Evolutionary conservation across 495 filamentous ascomycete species (phyloP).

Genomic region (Penicillium argentinense): DNA sequence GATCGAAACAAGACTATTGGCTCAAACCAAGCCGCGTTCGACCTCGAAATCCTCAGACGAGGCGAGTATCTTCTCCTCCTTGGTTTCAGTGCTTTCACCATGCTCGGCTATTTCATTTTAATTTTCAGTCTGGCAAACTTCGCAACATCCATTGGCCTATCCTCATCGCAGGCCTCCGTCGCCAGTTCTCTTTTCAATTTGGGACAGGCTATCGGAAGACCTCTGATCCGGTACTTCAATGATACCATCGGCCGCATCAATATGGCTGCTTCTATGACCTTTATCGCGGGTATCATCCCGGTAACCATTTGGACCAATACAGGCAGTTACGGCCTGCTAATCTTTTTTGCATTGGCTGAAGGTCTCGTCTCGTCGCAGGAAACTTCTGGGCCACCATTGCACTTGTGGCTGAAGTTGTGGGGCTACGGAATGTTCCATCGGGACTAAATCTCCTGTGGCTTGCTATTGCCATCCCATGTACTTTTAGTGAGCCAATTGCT

Average conservation of each 20-base stretch:
- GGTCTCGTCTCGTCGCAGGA: slow-evolving; percentile 59
- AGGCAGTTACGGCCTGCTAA: slow-evolving; percentile 54
- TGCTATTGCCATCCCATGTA: slow-evolving; percentile 57
- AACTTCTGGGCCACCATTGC: slow-evolving; percentile 26
- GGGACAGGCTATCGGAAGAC: slow-evolving; percentile 63
- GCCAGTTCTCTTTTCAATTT: slow-evolving; percentile 67
- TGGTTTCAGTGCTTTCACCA: slow-evolving; percentile 46
- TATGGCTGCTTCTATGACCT: slow-evolving; percentile 56
- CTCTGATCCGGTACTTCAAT: slow-evolving; percentile 64
- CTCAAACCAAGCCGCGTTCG: no score
- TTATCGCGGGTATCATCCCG: slow-evolving; percentile 56
- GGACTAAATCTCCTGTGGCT: slow-evolving; percentile 66
- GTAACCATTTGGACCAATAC: slow-evolving; percentile 71
- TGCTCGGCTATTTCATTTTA: slow-evolving; percentile 49
- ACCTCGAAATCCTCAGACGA: slow-evolving; percentile 34
- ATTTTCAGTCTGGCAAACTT: slow-evolving; percentile 28
- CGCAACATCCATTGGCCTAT: slow-evolving; percentile 56
- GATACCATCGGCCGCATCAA: slow-evolving; percentile 66
- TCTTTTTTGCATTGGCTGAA: slow-evolving; percentile 63
- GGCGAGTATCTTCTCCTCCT: slow-evolving; percentile 46
- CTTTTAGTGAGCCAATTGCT: slow-evolving; percentile 66
- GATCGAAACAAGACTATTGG: not conserved
- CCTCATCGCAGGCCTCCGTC: slow-evolving; percentile 57
- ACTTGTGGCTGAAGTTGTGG: slow-evolving; percentile 52
- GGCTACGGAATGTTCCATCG: slow-evolving; percentile 57